Evolutionary conservation across 2,329 filamentous ascomycete species (phyloP).

Genomic region (Aspergillus amoenus): DNA sequence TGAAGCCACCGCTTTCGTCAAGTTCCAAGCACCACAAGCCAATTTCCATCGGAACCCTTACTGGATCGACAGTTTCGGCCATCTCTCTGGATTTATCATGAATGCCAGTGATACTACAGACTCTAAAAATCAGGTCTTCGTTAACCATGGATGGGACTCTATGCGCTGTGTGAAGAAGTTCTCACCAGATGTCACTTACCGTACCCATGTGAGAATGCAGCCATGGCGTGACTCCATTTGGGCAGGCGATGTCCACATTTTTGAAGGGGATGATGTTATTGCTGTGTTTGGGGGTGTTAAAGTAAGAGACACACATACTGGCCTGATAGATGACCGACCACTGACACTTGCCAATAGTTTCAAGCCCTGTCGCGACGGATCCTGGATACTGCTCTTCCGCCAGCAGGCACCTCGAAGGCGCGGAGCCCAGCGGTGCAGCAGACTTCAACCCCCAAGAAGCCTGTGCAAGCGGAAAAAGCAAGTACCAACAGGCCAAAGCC

Average conservation of each 20-base stretch:
- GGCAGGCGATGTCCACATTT: constrained; percentile 61
- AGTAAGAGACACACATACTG: constrained; percentile 19
- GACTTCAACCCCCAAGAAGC: constrained; percentile 25
- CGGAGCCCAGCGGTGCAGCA: constrained; percentile 22
- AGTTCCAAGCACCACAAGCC: constrained; percentile 56
- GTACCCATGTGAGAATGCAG: constrained; percentile 63
- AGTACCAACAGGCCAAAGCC: constrained; percentile 25
- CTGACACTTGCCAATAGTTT: constrained; percentile 29
- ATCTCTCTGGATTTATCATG: constrained; percentile 61
- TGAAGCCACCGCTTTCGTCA: constrained; percentile 55
- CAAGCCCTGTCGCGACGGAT: constrained; percentile 42
- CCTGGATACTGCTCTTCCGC: constrained; percentile 43
- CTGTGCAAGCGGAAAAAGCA: constrained; percentile 23
- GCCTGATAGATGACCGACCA: constrained; percentile 9
- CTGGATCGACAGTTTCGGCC: constrained; percentile 60
- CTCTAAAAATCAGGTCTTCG: constrained; percentile 60
- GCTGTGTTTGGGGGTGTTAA: constrained; percentile 52
- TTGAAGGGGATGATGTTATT: constrained; percentile 59
- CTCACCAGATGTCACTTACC: constrained; percentile 54
- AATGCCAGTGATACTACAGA: constrained; percentile 61
- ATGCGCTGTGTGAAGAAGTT: constrained; percentile 58
- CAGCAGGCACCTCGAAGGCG: constrained; percentile 27
- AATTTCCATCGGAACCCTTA: constrained; percentile 60
- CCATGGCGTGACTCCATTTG: constrained; percentile 52
- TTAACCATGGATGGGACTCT: constrained; percentile 63